phyloP scores from a whole-genome alignment of 352 stramenopile species.

The Blastocystis sp. region DNA sequence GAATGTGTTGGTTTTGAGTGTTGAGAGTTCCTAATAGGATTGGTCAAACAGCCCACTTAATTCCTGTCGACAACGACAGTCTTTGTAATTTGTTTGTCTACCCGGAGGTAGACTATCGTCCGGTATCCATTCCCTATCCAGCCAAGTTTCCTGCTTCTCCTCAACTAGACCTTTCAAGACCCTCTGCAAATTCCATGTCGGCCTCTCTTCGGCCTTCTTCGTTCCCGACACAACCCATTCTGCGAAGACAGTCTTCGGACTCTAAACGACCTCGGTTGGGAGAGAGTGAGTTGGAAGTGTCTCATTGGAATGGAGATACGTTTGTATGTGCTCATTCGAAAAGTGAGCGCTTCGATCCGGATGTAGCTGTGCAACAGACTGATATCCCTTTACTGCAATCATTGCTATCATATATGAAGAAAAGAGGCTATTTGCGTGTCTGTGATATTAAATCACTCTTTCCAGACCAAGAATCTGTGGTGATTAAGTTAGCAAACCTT shows the following conservation, averaged over 20 bases:
- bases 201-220: neutral
- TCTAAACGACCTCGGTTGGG: too few relatives aligned
- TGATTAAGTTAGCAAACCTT: neutral
- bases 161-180: neutral
- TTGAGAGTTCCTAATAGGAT: neutral
- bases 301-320: neutral
- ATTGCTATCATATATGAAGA: neutral
- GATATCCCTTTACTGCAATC: neutral
- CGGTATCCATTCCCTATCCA: neutral
- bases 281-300: neutral
- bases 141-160: neutral
- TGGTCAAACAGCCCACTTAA: neutral
- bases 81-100: neutral
- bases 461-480: neutral
- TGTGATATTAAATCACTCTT: neutral
- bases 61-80: neutral
- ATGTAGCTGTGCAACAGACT: neutral
- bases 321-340: neutral
- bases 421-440: neutral
- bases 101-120: neutral
- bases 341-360: neutral
- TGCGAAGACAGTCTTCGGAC: too few relatives aligned
- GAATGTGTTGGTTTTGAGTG: neutral
- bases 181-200: neutral
- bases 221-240: neutral